Conservation (phyloP, 371 early-diverging fungal genomes). For the Coemansia sp. region DNA sequence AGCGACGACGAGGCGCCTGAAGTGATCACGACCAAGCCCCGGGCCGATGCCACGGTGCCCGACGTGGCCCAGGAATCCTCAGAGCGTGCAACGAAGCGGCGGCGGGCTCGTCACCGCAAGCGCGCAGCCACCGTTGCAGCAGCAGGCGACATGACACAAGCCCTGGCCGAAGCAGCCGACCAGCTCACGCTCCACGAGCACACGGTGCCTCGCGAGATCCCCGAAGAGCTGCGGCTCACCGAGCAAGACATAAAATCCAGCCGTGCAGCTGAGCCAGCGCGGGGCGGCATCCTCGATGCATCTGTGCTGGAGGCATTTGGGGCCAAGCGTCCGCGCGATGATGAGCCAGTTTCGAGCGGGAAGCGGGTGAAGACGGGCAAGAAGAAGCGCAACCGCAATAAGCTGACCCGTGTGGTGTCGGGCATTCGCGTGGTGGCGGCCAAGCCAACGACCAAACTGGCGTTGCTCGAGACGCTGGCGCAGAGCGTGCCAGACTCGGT, state of each 20-base stretch:
- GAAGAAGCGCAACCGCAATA: conserved; percentile 21
- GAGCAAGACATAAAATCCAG: not conserved
- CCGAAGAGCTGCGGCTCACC: conserved; percentile 36
- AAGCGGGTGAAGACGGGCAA: conserved; percentile 10
- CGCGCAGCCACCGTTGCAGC: conserved; percentile 17
- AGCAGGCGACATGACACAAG: conserved; percentile 1
- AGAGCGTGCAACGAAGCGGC: conserved; percentile 24
- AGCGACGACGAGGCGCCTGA: conserved; percentile 42
- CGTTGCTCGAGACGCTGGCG: conserved; percentile 27
- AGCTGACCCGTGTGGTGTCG: conserved; percentile 33
- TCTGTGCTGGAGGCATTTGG: conserved; percentile 41
- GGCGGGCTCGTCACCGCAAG: conserved; percentile 44
- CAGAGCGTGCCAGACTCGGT: conserved; percentile 29
- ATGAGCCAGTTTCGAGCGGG: not conserved
- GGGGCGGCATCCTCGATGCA: conserved; percentile 18
- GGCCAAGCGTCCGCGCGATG: conserved; percentile 10
- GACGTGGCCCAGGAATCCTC: not conserved
- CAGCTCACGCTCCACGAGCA: not conserved
- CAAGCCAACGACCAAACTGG: conserved; percentile 12
- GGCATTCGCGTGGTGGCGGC: conserved; percentile 48
- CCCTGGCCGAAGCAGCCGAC: conserved; percentile 16
- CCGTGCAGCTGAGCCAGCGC: not conserved
- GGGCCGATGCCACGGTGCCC: conserved; percentile 8
- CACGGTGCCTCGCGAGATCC: conserved; percentile 30
- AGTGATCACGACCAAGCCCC: conserved; percentile 24